Conservation (phyloP, 2,329 filamentous ascomycete genomes). For the Hymenoscyphus fraxineus region DNA sequence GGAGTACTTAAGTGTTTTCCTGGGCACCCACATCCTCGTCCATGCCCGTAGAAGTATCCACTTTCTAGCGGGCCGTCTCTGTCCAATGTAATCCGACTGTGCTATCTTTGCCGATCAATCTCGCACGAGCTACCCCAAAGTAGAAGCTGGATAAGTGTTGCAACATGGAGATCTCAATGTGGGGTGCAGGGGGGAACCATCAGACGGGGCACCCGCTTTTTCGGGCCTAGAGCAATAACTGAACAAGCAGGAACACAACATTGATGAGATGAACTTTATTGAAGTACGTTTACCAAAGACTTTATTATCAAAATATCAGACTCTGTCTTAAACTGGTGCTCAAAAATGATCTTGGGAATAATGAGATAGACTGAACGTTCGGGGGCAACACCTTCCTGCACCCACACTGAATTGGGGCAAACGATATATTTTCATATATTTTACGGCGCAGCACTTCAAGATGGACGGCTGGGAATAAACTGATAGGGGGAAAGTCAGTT, state of each 20-base stretch:
- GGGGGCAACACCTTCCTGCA: not conserved
- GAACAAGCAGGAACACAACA: not conserved
- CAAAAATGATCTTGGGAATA: not conserved
- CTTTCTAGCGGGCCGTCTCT: not conserved
- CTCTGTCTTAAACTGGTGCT: not conserved
- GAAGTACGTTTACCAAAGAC: not conserved
- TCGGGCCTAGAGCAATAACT: not conserved
- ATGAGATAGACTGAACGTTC: too few species aligned
- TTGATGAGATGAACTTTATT: not conserved
- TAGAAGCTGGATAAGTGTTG: conserved; percentile 12
- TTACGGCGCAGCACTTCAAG: not conserved
- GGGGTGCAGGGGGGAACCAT: conserved; percentile 7
- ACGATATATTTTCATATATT: not conserved
- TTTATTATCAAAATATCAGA: not conserved
- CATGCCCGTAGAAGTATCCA: not conserved
- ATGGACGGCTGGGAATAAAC: not conserved
- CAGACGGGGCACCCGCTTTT: not conserved
- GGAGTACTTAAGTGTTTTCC: conserved; percentile 9
- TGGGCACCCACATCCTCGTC: not conserved
- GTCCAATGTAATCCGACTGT: not conserved
- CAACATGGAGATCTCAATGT: conserved; percentile 3
- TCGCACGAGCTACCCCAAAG: conserved; percentile 9
- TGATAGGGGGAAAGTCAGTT: not conserved
- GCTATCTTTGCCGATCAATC: conserved; percentile 12
- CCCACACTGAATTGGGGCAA: not conserved